Percentiles rank a stretch among this genome's conserved stretches.
Conservation (phyloP, 2,329 filamentous ascomycete species). For the Fusarium papillatum region DNA sequence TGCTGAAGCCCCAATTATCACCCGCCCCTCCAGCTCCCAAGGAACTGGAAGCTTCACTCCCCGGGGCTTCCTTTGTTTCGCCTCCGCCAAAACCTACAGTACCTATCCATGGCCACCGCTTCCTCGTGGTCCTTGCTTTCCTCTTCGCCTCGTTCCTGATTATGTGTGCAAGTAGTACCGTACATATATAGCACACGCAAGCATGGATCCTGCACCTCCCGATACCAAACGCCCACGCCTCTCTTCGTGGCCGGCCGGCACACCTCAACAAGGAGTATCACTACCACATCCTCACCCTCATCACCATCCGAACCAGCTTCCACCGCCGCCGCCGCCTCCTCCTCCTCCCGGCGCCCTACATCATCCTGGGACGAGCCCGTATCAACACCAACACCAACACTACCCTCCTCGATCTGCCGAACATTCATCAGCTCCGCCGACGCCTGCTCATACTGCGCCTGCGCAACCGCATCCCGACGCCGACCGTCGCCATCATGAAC, state of each 20-base stretch:
- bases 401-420: slow-evolving; percentile 51
- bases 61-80: slow-evolving; percentile 44
- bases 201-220: slow-evolving; percentile 72
- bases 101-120: slow-evolving; percentile 50
- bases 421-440: slow-evolving; percentile 48
- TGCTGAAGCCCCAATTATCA: slow-evolving; percentile 48
- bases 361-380: slow-evolving; percentile 53
- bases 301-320: slow-evolving; percentile 45
- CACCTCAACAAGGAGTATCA: slow-evolving; percentile 62
- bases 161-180: slow-evolving; percentile 52
- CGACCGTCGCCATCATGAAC: slow-evolving; percentile 70
- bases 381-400: slow-evolving; percentile 59
- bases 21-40: slow-evolving; percentile 45
- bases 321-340: slow-evolving; percentile 46
- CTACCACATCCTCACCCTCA: slow-evolving; percentile 54
- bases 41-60: slow-evolving; percentile 47
- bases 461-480: slow-evolving; percentile 54
- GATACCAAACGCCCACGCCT: slow-evolving; percentile 73
- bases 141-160: slow-evolving; percentile 51
- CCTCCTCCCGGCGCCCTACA: slow-evolving; percentile 42
- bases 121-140: slow-evolving; percentile 55
- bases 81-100: slow-evolving; percentile 41
- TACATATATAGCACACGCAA: slow-evolving; percentile 56
- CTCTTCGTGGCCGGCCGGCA: slow-evolving; percentile 61
- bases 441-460: slow-evolving; percentile 46